Percentiles rank a stretch among this genome's conserved stretches.
Evolutionary conservation across 176 grass and related monocot species (phyloP).

Genomic region (Oryza longistaminata): DNA sequence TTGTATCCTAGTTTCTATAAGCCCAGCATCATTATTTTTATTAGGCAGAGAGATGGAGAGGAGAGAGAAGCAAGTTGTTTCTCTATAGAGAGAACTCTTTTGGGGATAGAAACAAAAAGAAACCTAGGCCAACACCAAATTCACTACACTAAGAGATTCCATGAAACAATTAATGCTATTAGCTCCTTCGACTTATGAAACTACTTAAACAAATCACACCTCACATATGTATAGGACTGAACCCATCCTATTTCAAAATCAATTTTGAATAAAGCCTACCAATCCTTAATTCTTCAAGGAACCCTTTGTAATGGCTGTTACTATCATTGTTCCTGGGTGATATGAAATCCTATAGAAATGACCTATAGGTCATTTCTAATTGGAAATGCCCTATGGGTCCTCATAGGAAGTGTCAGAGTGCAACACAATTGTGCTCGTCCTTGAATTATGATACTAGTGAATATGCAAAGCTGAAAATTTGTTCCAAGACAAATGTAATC

Average conservation of each 20-base stretch:
- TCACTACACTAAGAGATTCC: neutral
- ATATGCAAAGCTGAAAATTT: slow-evolving; percentile 23
- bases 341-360: neutral
- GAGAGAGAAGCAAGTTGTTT: neutral
- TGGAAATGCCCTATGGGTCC: neutral
- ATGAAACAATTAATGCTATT: neutral
- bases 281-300: no score
- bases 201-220: no score
- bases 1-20: neutral
- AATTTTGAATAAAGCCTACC: no score
- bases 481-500: slow-evolving; percentile 10
- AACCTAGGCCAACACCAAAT: neutral
- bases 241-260: no score
- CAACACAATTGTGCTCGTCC: neutral
- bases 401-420: slow-evolving; percentile 15
- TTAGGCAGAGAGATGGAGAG: neutral
- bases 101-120: neutral
- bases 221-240: no score
- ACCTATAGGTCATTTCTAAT: neutral
- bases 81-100: neutral
- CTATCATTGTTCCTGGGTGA: neutral
- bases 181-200: no score
- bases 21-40: neutral
- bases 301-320: neutral
- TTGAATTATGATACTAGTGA: neutral